Evolutionary conservation across 768 basidiomycete genomes (phyloP).

Genomic region (Lactarius deliciosus): DNA sequence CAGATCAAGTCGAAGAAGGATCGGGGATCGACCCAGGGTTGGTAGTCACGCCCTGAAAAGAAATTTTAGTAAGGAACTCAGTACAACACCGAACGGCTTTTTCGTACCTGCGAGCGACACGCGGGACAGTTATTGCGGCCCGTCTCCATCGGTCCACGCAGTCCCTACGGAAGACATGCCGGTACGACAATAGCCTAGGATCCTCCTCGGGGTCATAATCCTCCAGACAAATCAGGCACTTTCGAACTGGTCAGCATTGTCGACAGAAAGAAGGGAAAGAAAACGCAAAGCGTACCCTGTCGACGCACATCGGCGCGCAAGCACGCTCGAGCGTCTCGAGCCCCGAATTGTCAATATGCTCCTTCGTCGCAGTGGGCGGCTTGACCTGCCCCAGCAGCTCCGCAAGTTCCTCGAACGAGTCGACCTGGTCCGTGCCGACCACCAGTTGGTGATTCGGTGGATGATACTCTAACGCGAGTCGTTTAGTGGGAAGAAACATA

Average conservation of each 20-base stretch:
- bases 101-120: constrained; percentile 70
- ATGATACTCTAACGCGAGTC: constrained; percentile 63
- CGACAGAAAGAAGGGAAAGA: too few species aligned
- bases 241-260: not conserved
- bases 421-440: constrained; percentile 65
- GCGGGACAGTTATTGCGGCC: constrained; percentile 92
- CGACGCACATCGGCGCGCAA: constrained; percentile 70
- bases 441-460: constrained; percentile 86
- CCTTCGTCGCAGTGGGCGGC: constrained; percentile 73
- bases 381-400: constrained; percentile 70
- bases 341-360: constrained; percentile 85
- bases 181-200: constrained; percentile 75
- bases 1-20: not conserved
- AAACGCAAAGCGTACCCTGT: constrained; percentile 56
- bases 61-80: not conserved
- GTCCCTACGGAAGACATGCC: constrained; percentile 82
- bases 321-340: constrained; percentile 52
- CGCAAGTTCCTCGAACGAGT: constrained; percentile 80
- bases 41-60: constrained; percentile 14
- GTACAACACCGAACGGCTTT: constrained; percentile 1
- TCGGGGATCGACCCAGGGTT: constrained; percentile 1
- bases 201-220: constrained; percentile 81
- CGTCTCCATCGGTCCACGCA: constrained; percentile 63
- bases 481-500: not conserved
- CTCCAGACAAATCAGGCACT: constrained; percentile 85